Evolutionary conservation across 495 filamentous ascomycete genomes (phyloP), one percentile per base, ranked within the genome.

Genomic region (Glonium stellatum): DNA sequence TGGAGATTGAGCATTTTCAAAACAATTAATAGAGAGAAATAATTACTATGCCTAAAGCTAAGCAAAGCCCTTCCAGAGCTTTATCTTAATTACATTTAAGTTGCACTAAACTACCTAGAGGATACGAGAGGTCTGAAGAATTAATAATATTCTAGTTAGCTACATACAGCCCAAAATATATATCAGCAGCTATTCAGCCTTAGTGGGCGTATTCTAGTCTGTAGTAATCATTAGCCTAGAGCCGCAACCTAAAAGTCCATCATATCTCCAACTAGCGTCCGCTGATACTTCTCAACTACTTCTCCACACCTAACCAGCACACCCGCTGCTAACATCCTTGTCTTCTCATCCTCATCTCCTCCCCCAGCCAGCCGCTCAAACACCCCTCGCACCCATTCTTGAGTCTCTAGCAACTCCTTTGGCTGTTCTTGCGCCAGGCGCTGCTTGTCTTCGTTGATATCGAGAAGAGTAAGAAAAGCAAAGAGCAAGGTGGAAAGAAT

Each of bases 211-310:
- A 31, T 2, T 31, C 6, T 31, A 31, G 27, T 31, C 27, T 6
- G 27, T 6, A 31, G 27, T 31, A 6, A 31, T 31, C 27, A 3
- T 31, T 6, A 31, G 27, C 27, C 27, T 6, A 6, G 27, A 31
- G 6, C 27, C 27, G 27, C 48, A 13, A 9, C 31, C 36, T 47
- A 73, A 55, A 76, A 78, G 15, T 79, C 80, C 58, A 83, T 77
- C 71, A 86, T 68, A 62, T 83, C 78, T 27, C 85, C 84, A 64
- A 84, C 73, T 63, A 88, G 52, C 44, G 83, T 68, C 70, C 83
- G 79, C 73, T 89, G 86, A 70, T 87, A 93, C 72, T 84, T 86
- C 70, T 95, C 88, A 44, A 92, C 83, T 35, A 87, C 82, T 73
- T 95, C 91, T 39, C 82, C 81, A 56, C 87, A 73, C 65, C 85